Percentiles rank a stretch among this genome's conserved stretches.
phyloP scores from a whole-genome alignment of 768 basidiomycete species.

The Neoboletus magnificus region DNA sequence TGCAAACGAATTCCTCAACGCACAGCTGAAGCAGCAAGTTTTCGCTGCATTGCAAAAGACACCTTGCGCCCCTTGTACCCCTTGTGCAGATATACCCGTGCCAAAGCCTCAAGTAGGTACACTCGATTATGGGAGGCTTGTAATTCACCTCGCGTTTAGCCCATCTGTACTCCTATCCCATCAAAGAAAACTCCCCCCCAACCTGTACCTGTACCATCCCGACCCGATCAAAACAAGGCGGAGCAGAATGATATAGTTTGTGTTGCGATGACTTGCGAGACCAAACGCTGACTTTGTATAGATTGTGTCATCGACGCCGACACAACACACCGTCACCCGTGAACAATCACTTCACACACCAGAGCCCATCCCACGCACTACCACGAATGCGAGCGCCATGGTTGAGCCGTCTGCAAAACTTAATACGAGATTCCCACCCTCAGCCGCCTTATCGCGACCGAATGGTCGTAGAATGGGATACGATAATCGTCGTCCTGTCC shows the following conservation, averaged over 20 bases:
- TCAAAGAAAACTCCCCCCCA: neutral
- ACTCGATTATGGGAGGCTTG: neutral
- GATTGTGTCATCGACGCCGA: slow-evolving; percentile 3
- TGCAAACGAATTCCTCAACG: neutral
- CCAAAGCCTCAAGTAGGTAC: slow-evolving; percentile 1
- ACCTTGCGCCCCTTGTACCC: neutral
- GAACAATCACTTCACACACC: neutral
- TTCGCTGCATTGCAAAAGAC: neutral
- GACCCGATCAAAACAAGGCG: neutral
- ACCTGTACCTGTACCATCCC: neutral
- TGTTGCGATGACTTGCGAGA: neutral
- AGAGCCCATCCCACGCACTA: neutral
- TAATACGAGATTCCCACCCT: slow-evolving; percentile 3
- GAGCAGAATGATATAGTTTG: slow-evolving; percentile 2
- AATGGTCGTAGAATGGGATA: neutral
- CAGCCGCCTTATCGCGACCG: slow-evolving; percentile 9
- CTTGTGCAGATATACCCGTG: neutral
- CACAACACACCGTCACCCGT: neutral
- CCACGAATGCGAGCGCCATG: neutral
- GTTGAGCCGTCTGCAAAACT: neutral
- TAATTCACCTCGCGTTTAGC: slow-evolving; percentile 6
- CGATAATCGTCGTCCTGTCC: neutral
- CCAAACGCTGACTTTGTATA: slow-evolving; percentile 1
- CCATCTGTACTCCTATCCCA: neutral
- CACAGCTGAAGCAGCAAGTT: slow-evolving; percentile 1